Percentiles rank a stretch among this genome's conserved stretches.
Conservation (phyloP, 2,329 filamentous ascomycete species). For the Alternaria ventricosa region DNA sequence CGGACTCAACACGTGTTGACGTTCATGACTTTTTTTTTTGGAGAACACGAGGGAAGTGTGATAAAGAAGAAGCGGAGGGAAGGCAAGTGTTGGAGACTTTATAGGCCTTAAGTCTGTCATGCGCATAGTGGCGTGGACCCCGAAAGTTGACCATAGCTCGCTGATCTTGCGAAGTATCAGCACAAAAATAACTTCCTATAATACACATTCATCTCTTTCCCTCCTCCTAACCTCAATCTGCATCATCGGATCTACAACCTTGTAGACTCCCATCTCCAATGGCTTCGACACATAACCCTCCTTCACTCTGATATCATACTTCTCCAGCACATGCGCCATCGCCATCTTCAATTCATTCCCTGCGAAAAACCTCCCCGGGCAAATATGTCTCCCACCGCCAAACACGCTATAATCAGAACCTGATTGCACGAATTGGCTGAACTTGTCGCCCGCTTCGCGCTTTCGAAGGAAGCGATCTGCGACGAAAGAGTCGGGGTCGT, state of each 20-base stretch:
- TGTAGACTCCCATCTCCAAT: neutral
- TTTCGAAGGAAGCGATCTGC: neutral
- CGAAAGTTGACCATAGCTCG: neutral
- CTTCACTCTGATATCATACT: neutral
- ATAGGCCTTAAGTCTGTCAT: neutral
- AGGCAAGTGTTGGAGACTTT: neutral
- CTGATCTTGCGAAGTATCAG: neutral
- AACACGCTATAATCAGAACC: neutral
- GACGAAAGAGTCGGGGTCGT: neutral
- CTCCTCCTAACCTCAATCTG: neutral
- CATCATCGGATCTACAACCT: neutral
- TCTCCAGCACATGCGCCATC: neutral
- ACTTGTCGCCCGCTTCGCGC: neutral
- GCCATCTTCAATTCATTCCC: neutral
- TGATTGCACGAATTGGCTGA: neutral
- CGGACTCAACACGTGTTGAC: no score
- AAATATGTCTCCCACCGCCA: neutral
- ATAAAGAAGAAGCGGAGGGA: neutral
- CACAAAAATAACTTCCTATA: neutral
- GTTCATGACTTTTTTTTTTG: no score
- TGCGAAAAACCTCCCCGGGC: neutral
- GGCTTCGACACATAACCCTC: neutral
- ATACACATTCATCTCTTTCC: neutral
- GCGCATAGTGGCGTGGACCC: neutral
- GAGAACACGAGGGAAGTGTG: neutral